Evolutionary conservation across 2,329 filamentous ascomycete genomes (phyloP).

Genomic region (Epichloe amarillans): DNA sequence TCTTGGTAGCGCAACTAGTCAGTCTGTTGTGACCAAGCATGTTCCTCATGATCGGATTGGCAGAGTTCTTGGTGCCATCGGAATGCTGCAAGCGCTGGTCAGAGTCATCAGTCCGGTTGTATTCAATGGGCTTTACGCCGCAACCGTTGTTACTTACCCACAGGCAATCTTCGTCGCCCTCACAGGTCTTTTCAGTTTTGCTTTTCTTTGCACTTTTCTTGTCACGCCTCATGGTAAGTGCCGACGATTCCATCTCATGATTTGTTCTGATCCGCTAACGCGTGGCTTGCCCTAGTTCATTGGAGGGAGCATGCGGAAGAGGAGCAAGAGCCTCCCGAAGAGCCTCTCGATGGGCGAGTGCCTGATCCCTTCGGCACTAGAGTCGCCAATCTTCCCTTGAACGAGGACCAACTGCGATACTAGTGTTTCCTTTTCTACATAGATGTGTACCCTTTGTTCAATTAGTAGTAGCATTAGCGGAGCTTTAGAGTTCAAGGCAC

Average conservation of each 20-base stretch:
- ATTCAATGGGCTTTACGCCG: slow-evolving; percentile 77
- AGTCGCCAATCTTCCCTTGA: slow-evolving; percentile 9
- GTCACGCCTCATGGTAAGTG: slow-evolving; percentile 61
- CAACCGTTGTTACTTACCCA: slow-evolving; percentile 64
- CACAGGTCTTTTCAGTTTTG: slow-evolving; percentile 49
- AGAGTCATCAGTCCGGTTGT: slow-evolving; percentile 66
- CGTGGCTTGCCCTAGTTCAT: slow-evolving; percentile 13
- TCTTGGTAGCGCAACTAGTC: slow-evolving; percentile 72
- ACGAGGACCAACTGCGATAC: slow-evolving; percentile 18
- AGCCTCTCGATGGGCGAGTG: slow-evolving; percentile 8
- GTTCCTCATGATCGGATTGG: slow-evolving; percentile 72
- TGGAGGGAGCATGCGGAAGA: slow-evolving; percentile 16
- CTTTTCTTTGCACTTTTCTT: slow-evolving; percentile 54
- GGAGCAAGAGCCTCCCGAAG: slow-evolving; percentile 12
- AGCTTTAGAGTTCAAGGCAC: no score
- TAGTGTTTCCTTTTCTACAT: neutral
- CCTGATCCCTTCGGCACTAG: slow-evolving; percentile 6
- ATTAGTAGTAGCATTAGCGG: no score
- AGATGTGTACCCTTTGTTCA: neutral
- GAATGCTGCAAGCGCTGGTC: slow-evolving; percentile 70
- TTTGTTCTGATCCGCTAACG: neutral
- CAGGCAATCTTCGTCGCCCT: slow-evolving; percentile 76
- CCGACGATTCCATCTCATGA: neutral
- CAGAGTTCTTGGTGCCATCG: slow-evolving; percentile 76
- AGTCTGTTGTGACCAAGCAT: slow-evolving; percentile 80